These are phyloP conservation scores for Malassezia sp. DNA, from an alignment of 1,284 basidiomycete species.

Conservation along the genomic window DNA sequence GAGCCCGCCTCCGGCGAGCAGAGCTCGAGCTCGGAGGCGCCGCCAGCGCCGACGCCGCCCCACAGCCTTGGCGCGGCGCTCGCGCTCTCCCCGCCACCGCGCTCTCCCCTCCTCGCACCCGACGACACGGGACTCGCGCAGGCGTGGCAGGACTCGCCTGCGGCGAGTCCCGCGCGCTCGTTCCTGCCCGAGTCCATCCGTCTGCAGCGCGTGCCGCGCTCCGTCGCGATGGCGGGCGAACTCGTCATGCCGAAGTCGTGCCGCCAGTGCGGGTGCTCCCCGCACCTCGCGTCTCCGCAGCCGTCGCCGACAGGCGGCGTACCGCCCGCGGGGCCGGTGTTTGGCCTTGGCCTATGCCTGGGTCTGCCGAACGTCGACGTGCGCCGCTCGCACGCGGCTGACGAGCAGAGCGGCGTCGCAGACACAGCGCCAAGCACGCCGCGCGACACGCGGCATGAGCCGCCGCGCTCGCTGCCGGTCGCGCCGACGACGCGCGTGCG, in stretches of 20 bases:
- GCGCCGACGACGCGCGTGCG: no score
- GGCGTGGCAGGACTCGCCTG: conserved; percentile 2
- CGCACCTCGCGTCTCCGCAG: conserved; percentile 4
- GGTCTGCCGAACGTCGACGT: conserved; percentile 1
- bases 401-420: background rate
- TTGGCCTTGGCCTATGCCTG: conserved; percentile 10
- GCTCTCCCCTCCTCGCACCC: no score
- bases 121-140: background rate
- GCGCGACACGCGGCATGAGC: conserved; percentile 8
- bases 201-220: conserved; percentile 52
- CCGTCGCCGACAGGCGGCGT: conserved; percentile 4
- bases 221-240: conserved; percentile 51
- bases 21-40: no score
- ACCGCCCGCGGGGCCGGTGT: background rate
- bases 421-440: conserved; percentile 4
- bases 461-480: no score
- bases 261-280: background rate
- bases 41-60: conserved; percentile 1
- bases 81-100: conserved; percentile 2
- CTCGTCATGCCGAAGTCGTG: conserved; percentile 29
- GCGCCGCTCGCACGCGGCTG: background rate
- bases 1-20: background rate
- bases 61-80: conserved; percentile 1
- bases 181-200: conserved; percentile 48
- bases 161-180: conserved; percentile 3